Evolutionary conservation across 345 rosid genomes (phyloP).

Genomic region (Pseudoturritis turrita): DNA sequence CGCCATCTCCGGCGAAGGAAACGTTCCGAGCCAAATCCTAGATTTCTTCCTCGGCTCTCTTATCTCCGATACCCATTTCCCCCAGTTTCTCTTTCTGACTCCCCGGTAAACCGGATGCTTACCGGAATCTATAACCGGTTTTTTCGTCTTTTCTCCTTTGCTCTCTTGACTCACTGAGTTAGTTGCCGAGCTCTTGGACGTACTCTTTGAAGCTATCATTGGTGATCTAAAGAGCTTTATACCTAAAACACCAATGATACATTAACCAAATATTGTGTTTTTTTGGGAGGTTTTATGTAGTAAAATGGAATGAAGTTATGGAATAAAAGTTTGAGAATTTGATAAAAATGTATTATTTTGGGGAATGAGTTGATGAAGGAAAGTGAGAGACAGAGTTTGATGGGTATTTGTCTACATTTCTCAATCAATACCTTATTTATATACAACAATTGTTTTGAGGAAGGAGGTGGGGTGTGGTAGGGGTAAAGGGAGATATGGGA

Average conservation of each 20-base stretch:
- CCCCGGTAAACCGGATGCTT: conserved; percentile 73
- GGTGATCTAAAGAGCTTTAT: conserved; percentile 4
- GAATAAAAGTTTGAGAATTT: not conserved
- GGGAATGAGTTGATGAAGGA: conserved; percentile 24
- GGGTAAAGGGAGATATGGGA: conserved; percentile 23
- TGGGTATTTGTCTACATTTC: conserved; percentile 18
- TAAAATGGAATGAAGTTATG: not conserved
- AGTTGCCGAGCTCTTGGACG: conserved; percentile 10
- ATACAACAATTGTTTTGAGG: conserved; percentile 10
- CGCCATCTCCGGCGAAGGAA: conserved; percentile 93
- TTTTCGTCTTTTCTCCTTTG: conserved; percentile 32
- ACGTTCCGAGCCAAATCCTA: conserved; percentile 94
- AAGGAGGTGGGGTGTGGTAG: conserved; percentile 22
- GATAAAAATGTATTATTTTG: conserved; percentile 1
- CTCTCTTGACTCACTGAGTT: conserved; percentile 1
- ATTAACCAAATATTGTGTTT: not conserved
- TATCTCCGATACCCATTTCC: conserved; percentile 96
- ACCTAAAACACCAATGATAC: conserved; percentile 15
- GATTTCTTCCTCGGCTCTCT: conserved; percentile 87
- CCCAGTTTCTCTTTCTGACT: conserved; percentile 92
- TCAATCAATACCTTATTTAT: conserved; percentile 29
- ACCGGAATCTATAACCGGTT: conserved; percentile 42
- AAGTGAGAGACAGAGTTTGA: conserved; percentile 21
- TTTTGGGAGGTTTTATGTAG: not conserved
- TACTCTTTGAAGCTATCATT: conserved; percentile 18